Conservation (phyloP, 805 yeast genomes). For the Metschnikowia anglica region DNA sequence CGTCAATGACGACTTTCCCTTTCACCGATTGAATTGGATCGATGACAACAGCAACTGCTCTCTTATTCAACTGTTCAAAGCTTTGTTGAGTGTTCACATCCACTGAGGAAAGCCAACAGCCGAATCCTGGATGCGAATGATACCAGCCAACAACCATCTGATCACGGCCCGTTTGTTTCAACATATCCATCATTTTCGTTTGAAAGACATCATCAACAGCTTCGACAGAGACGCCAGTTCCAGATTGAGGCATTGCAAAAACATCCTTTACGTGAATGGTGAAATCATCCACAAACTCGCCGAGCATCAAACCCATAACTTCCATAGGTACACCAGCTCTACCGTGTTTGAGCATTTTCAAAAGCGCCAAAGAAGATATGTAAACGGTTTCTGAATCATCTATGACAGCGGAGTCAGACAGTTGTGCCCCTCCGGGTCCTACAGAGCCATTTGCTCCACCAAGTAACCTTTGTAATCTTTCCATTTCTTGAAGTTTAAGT, state of each 20-base stretch:
- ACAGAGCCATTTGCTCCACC: constrained; percentile 46
- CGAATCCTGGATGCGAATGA: constrained; percentile 99
- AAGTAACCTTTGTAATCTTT: constrained; percentile 49
- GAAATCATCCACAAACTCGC: constrained; percentile 95
- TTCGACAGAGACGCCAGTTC: constrained; percentile 98
- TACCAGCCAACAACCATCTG: constrained; percentile 99
- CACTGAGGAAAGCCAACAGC: constrained; percentile 98
- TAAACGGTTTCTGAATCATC: constrained; percentile 97
- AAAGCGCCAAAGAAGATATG: constrained; percentile 89
- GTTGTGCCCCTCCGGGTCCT: constrained; percentile 43
- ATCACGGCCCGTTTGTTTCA: constrained; percentile 97
- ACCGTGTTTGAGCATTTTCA: constrained; percentile 97
- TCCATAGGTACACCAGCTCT: constrained; percentile 83
- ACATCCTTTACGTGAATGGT: constrained; percentile 97
- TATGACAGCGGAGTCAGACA: constrained; percentile 72
- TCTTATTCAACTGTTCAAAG: constrained; percentile 89
- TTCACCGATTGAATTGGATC: constrained; percentile 98
- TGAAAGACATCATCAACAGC: constrained; percentile 99
- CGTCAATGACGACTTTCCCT: constrained; percentile 98
- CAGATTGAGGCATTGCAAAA: constrained; percentile 98
- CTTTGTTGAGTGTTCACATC: constrained; percentile 98
- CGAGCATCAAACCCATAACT: constrained; percentile 97
- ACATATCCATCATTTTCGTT: constrained; percentile 99
- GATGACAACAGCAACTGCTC: constrained; percentile 97
- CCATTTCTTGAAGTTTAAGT: constrained; percentile 31